These are phyloP conservation scores for Cystobasidium ongulense DNA, from an alignment of 768 basidiomycete species.

Conservation along the genomic window DNA sequence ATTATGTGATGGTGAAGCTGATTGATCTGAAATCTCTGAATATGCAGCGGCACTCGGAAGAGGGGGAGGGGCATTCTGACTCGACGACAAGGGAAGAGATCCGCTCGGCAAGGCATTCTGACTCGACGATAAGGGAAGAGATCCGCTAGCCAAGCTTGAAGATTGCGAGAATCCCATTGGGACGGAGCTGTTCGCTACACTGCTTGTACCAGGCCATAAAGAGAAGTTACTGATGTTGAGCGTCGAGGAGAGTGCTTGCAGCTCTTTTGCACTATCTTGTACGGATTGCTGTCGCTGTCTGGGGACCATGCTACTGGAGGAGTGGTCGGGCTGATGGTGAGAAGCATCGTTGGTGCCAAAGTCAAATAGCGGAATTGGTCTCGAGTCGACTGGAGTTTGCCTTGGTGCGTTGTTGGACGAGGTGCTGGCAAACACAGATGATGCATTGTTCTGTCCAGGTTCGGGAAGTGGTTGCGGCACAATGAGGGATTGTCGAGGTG, in stretches of 20 bases:
- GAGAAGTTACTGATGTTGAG: not conserved
- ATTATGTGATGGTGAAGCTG: not conserved
- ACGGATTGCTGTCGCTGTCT: not conserved
- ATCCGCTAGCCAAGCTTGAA: not conserved
- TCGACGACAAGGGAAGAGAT: no score
- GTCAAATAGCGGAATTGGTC: not conserved
- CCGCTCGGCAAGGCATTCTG: no score
- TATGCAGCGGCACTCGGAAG: not conserved
- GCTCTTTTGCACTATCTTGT: not conserved
- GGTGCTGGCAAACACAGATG: not conserved
- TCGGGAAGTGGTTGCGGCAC: not conserved
- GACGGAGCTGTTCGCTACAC: not conserved
- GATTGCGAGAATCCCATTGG: not conserved
- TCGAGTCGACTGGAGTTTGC: not conserved
- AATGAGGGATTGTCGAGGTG: not conserved
- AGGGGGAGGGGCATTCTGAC: not conserved
- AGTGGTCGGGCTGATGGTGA: not conserved
- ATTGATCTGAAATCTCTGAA: not conserved
- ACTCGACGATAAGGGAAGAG: no score
- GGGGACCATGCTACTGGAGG: not conserved
- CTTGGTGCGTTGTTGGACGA: not conserved
- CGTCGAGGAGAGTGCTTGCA: not conserved
- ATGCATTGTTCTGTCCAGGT: not conserved
- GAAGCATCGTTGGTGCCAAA: not conserved
- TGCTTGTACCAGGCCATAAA: not conserved